phyloP scores from a whole-genome alignment of 768 basidiomycete species.

The Boletus patriciae region DNA sequence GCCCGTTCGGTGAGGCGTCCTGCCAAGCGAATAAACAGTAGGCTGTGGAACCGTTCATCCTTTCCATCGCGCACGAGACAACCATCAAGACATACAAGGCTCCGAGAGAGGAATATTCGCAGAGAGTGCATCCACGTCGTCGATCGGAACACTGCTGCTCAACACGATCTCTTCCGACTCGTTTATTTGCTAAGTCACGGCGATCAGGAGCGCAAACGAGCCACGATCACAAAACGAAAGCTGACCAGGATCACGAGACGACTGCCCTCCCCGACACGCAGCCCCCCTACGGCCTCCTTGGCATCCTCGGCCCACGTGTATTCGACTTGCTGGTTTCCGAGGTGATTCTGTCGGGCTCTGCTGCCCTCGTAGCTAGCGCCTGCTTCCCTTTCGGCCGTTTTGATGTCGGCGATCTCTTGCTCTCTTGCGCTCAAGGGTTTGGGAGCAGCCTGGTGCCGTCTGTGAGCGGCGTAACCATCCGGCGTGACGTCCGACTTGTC shows the following conservation, averaged over 20 bases:
- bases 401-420: conserved; percentile 76
- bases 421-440: conserved; percentile 83
- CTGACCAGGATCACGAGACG: conserved; percentile 68
- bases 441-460: conserved; percentile 68
- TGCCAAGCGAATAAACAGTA: conserved; percentile 73
- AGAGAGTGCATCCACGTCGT: conserved; percentile 45
- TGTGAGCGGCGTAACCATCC: conserved; percentile 72
- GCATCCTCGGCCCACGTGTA: conserved; percentile 68
- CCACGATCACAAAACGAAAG: neutral
- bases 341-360: conserved; percentile 51
- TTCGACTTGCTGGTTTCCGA: conserved; percentile 56
- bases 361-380: conserved; percentile 58
- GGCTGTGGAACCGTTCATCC: conserved; percentile 25
- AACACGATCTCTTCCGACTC: conserved; percentile 58
- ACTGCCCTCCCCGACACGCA: conserved; percentile 49
- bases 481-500: conserved; percentile 64
- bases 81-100: conserved; percentile 43
- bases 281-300: conserved; percentile 59
- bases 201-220: neutral
- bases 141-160: conserved; percentile 42
- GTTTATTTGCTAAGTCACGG: conserved; percentile 60
- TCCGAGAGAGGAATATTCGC: conserved; percentile 53
- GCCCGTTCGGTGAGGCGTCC: conserved; percentile 43
- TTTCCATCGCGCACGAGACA: neutral
- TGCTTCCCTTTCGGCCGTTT: conserved; percentile 68